Base-by-base conservation (phyloP, 2,329 filamentous ascomycete genomes). In the Aspergillus versicolor region DNA sequence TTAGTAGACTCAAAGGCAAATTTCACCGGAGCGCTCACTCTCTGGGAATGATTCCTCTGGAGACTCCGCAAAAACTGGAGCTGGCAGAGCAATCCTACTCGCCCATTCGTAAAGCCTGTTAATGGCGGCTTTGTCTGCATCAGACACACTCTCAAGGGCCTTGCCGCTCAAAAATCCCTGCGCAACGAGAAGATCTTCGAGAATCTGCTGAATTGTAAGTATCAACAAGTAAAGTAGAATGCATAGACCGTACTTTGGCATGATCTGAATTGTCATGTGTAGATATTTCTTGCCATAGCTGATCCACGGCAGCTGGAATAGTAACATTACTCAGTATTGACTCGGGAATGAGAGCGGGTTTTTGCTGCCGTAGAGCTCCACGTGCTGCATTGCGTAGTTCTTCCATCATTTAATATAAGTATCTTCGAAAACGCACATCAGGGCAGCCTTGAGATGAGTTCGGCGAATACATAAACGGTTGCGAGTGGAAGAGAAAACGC, bases 41-140 rank as follows among this genome's bases (percentile, higher is more conserved):
- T 64, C 52, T 30, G 47, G 48, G 17, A 47, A 38, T 12, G 34
- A 32, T 5, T 70, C 70, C 41, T 73, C 70, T 43, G 67, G 56
- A n/a, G 32, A 41, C 13, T 62, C 59, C 22, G 68, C 66, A 58
- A 75, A 75, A 27, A 67, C 66, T 5, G 69, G 56, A 13, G 63
- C 69, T 7, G 74, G 74, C 12, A 75, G 60, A 12, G 73, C 69
- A 49, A 62, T 40, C 17, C 50, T 30, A 46, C 65, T 65, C 27
- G 69, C 63, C 75, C 75, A 77, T 11, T 61, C 56, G 42, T 71
- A 71, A 2, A 77, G 44, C 5, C 63, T 60, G 32, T 66, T 64
- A 5, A 65, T 61, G 15, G 67, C 65, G 15, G 62, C 40, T 13
- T 50, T 57, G 32, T 75, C 71, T 7, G 60, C 50, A 13, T 60